Evolutionary conservation across 208 protist genomes (phyloP).

Genomic region (Acanthamoeba lenticulata): DNA sequence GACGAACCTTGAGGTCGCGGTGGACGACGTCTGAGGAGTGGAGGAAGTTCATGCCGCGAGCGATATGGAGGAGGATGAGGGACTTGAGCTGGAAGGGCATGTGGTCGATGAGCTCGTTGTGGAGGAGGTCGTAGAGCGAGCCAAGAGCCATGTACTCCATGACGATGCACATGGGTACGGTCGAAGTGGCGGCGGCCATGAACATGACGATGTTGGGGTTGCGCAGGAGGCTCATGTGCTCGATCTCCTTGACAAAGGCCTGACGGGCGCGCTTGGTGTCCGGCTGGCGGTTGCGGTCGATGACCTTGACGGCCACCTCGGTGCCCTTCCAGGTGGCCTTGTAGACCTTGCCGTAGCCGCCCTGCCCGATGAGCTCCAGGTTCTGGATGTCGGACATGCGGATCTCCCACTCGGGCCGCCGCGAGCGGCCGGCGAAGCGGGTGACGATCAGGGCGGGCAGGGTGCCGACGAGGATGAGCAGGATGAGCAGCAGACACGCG

Average conservation of each 20-base stretch:
- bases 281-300: constrained; percentile 16
- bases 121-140: constrained; percentile 29
- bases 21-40: constrained; percentile 10
- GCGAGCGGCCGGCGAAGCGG: background rate
- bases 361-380: constrained; percentile 27
- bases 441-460: background rate
- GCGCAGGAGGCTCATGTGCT: constrained; percentile 51
- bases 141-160: constrained; percentile 43
- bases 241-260: constrained; percentile 68
- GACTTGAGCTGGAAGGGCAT: background rate
- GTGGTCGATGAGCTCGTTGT: constrained; percentile 39
- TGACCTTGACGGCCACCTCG: constrained; percentile 52
- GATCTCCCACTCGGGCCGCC: background rate
- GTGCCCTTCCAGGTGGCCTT: constrained; percentile 4
- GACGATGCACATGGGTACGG: background rate
- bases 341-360: constrained; percentile 30
- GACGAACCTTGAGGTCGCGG: constrained; percentile 19
- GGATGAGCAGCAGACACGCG: background rate
- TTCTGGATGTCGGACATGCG: constrained; percentile 1
- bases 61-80: constrained; percentile 27
- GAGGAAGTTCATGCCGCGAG: constrained; percentile 27
- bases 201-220: constrained; percentile 45
- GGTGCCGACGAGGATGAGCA: background rate
- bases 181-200: constrained; percentile 2
- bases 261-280: constrained; percentile 13